phyloP scores from a whole-genome alignment of 2,329 filamentous ascomycete genomes.

The Leptoxyphium fumago region DNA sequence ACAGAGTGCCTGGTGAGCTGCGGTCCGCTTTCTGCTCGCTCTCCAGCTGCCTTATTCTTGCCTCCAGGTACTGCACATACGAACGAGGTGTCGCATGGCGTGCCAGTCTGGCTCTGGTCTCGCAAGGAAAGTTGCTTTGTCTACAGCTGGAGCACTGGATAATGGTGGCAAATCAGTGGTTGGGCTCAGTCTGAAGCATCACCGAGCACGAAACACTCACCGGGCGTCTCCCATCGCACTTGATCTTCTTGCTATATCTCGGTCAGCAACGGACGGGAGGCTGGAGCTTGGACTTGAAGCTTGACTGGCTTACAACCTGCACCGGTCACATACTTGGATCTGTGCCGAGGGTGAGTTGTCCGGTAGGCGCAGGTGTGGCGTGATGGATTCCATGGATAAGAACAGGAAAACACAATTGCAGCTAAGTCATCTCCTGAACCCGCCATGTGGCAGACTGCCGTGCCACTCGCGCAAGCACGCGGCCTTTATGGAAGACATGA shows the following conservation, averaged over 20 bases:
- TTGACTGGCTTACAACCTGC: not conserved
- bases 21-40: not conserved
- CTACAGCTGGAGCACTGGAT: conserved; percentile 2
- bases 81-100: conserved; percentile 3
- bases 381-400: no score
- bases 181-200: no score
- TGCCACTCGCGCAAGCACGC: no score
- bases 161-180: no score
- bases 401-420: no score
- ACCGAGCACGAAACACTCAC: not conserved
- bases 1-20: not conserved
- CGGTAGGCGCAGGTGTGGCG: no score
- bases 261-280: not conserved
- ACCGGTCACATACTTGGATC: not conserved
- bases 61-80: conserved; percentile 5
- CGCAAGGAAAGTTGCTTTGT: conserved; percentile 3
- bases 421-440: no score
- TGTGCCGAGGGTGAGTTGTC: not conserved
- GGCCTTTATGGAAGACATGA: no score
- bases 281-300: not conserved
- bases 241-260: not conserved
- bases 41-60: conserved; percentile 3
- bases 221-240: not conserved
- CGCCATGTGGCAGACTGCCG: no score
- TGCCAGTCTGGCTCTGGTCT: conserved; percentile 2